Evolutionary conservation across 2,329 filamentous ascomycete genomes (phyloP).

Genomic region (Thermothelomyces thermophilus): DNA sequence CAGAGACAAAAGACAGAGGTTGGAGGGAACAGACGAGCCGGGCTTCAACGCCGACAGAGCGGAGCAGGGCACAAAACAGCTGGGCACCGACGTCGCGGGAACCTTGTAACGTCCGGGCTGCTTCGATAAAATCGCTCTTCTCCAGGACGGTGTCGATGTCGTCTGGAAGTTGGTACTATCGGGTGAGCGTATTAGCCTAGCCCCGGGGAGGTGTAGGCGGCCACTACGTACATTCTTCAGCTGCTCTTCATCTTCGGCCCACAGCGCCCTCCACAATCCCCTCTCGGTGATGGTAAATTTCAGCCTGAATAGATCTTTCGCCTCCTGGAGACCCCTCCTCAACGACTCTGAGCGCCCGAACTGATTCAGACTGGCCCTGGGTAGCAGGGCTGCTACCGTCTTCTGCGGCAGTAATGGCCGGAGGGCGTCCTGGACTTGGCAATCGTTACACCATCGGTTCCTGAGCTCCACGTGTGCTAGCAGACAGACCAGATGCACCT

Average conservation of each 20-base stretch:
- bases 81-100: conserved; percentile 88
- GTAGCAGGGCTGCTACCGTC: conserved; percentile 61
- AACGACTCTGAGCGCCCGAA: conserved; percentile 71
- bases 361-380: conserved; percentile 60
- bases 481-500: conserved; percentile 76
- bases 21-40: conserved; percentile 89
- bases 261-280: conserved; percentile 64
- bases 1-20: conserved; percentile 60
- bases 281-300: conserved; percentile 65
- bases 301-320: conserved; percentile 58
- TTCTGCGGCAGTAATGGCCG: conserved; percentile 60
- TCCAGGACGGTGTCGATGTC: conserved; percentile 64
- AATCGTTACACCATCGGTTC: conserved; percentile 86
- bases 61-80: conserved; percentile 79
- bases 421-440: conserved; percentile 58
- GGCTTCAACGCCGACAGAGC: conserved; percentile 72
- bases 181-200: conserved; percentile 24
- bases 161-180: conserved; percentile 49
- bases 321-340: conserved; percentile 68
- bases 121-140: conserved; percentile 63
- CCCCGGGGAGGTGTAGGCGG: neutral
- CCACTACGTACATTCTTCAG: conserved; percentile 45
- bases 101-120: conserved; percentile 64
- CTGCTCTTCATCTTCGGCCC: conserved; percentile 63
- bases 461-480: conserved; percentile 69